Conservation (phyloP, 176 grass and related monocot genomes). For the Cenchrus purpureus region DNA sequence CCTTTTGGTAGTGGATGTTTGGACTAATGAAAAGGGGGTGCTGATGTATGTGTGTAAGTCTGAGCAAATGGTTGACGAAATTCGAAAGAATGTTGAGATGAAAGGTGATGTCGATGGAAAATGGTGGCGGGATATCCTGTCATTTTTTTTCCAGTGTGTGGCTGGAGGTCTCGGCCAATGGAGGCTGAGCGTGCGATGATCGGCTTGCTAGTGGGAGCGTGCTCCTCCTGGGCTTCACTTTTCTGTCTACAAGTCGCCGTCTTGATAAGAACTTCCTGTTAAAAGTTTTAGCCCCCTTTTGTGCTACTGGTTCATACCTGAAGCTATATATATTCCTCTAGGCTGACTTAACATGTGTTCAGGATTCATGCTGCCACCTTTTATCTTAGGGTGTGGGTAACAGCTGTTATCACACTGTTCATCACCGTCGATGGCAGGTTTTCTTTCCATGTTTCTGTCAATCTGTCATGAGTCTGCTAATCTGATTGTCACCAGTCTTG, state of each 20-base stretch:
- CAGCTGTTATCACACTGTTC: conserved; percentile 43
- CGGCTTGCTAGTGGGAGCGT: conserved; percentile 57
- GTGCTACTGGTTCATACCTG: conserved; percentile 32
- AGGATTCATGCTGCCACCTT: conserved; percentile 28
- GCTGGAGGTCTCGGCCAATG: conserved; percentile 45
- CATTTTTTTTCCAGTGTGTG: conserved; percentile 46
- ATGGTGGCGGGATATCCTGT: conserved; percentile 46
- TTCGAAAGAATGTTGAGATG: conserved; percentile 53
- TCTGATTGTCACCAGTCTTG: conserved; percentile 22
- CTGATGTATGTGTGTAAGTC: conserved; percentile 56
- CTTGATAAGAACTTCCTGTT: conserved; percentile 49
- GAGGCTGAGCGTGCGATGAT: conserved; percentile 50
- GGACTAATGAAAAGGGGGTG: conserved; percentile 66
- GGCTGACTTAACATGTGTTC: conserved; percentile 43
- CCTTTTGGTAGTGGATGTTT: conserved; percentile 60
- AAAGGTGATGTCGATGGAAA: conserved; percentile 59
- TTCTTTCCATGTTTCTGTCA: conserved; percentile 11
- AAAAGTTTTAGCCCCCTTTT: conserved; percentile 35
- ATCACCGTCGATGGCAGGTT: conserved; percentile 26
- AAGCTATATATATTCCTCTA: conserved; percentile 34
- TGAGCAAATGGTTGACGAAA: conserved; percentile 67
- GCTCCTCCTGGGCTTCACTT: conserved; percentile 51
- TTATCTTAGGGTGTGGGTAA: conserved; percentile 34
- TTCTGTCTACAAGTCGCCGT: conserved; percentile 52
- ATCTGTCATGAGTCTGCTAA: conserved; percentile 21